Evolutionary conservation across 805 yeast genomes (phyloP).

Genomic region (Ogataea polymorpha): DNA sequence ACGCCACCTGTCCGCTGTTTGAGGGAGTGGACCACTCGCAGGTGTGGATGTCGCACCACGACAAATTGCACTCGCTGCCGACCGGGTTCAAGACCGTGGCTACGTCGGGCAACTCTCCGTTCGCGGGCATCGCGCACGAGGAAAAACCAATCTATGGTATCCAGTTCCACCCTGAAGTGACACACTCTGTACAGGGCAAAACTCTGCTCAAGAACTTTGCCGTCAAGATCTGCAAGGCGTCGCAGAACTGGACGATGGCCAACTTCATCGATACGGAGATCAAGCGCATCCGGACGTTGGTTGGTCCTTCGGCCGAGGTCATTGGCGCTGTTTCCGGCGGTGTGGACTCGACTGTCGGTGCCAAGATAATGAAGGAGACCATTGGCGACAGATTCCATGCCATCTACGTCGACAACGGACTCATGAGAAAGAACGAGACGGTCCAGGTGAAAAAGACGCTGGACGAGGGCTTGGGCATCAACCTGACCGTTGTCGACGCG

Average conservation of each 20-base stretch:
- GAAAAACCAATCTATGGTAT: constrained; percentile 80
- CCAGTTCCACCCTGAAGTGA: constrained; percentile 99
- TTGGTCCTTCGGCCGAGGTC: constrained; percentile 97
- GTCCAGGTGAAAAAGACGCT: constrained; percentile 82
- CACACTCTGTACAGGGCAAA: constrained; percentile 92
- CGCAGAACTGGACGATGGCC: constrained; percentile 95
- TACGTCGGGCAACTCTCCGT: constrained; percentile 91
- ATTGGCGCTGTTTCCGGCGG: constrained; percentile 99
- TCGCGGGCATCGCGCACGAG: constrained; percentile 83
- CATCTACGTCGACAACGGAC: constrained; percentile 95
- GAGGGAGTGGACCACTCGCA: constrained; percentile 88
- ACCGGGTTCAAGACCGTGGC: constrained; percentile 86
- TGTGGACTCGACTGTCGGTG: constrained; percentile 99
- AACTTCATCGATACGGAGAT: constrained; percentile 97
- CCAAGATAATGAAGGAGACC: constrained; percentile 96
- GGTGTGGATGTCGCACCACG: constrained; percentile 99
- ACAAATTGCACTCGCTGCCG: constrained; percentile 88
- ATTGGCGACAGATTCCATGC: constrained; percentile 99
- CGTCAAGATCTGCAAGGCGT: constrained; percentile 79
- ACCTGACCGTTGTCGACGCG: constrained; percentile 93
- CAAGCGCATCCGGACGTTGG: constrained; percentile 82
- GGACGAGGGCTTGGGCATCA: constrained; percentile 90
- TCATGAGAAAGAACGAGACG: constrained; percentile 93
- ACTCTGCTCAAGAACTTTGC: constrained; percentile 88
- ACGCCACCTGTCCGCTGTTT: constrained; percentile 66